A percentile compares a stretch with the other conserved stretches of the same genome.
Evolutionary conservation across 2,329 filamentous ascomycete genomes (phyloP).

Genomic region (Aspergillus piperis): DNA sequence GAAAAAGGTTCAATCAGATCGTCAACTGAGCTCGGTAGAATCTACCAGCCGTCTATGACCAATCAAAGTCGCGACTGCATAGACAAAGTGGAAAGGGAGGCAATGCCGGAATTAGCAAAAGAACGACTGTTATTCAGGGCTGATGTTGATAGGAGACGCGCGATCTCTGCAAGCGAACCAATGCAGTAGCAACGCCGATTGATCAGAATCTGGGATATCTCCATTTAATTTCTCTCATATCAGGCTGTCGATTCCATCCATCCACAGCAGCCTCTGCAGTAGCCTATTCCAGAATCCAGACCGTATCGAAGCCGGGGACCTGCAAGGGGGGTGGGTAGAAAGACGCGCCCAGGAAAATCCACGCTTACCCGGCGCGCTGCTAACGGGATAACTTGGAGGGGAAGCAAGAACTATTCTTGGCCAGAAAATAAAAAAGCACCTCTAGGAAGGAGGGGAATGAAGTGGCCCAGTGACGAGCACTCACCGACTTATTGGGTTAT

Average conservation of each 20-base stretch:
- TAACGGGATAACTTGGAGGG: neutral
- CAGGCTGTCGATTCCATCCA: neutral
- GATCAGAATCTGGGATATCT: neutral
- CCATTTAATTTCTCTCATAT: too few relatives aligned
- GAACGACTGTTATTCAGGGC: neutral
- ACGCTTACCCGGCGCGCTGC: conserved; percentile 6
- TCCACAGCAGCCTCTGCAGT: neutral
- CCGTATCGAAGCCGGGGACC: conserved; percentile 1
- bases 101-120: neutral
- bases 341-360: neutral
- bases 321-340: conserved; percentile 1
- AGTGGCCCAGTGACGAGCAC: conserved; percentile 1
- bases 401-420: neutral
- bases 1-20: conserved; percentile 4
- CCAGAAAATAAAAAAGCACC: neutral
- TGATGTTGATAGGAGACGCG: neutral
- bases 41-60: neutral
- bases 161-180: conserved; percentile 3
- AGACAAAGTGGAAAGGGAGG: neutral
- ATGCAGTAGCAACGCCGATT: neutral
- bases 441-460: neutral
- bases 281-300: conserved; percentile 7
- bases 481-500: conserved; percentile 3
- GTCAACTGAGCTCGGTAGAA: neutral
- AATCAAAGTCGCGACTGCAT: neutral